phyloP scores from a whole-genome alignment of 192 early-diverging fungal genomes.

The Gigaspora rosea region DNA sequence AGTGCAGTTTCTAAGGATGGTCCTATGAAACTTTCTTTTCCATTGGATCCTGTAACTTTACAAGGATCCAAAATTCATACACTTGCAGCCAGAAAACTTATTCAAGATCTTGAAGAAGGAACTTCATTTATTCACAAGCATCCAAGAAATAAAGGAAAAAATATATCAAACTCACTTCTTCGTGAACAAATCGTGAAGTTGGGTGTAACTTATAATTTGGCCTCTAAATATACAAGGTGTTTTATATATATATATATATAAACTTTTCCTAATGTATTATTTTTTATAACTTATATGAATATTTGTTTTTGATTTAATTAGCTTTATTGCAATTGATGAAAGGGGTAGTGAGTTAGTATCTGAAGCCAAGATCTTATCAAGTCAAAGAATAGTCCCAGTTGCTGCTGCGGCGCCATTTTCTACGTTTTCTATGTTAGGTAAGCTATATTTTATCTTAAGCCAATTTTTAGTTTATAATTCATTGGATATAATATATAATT shows the following conservation, averaged over 20 bases:
- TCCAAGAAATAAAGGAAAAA: background rate
- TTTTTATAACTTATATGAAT: background rate
- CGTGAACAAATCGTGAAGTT: background rate
- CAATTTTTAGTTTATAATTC: no score
- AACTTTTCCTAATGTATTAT: background rate
- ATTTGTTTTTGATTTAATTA: background rate
- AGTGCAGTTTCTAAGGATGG: background rate
- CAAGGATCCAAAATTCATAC: conserved; percentile 25
- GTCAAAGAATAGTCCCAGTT: no score
- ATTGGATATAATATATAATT: no score
- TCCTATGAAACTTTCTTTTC: conserved; percentile 8
- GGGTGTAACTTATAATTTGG: background rate
- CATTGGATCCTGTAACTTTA: conserved; percentile 11
- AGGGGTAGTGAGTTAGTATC: background rate
- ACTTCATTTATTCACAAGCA: no score
- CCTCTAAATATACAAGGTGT: conserved; percentile 27
- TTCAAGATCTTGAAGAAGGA: conserved; percentile 4
- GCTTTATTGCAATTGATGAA: conserved; percentile 24
- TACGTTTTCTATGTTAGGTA: no score
- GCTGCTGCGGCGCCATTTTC: background rate
- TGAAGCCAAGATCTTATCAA: background rate
- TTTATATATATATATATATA: background rate
- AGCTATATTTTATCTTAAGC: no score
- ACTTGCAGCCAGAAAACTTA: conserved; percentile 26
- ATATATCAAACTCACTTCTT: background rate